These are phyloP conservation scores for Chrysoporthe puriensis DNA, from an alignment of 2,329 filamentous ascomycete genomes.

Conservation along the genomic window DNA sequence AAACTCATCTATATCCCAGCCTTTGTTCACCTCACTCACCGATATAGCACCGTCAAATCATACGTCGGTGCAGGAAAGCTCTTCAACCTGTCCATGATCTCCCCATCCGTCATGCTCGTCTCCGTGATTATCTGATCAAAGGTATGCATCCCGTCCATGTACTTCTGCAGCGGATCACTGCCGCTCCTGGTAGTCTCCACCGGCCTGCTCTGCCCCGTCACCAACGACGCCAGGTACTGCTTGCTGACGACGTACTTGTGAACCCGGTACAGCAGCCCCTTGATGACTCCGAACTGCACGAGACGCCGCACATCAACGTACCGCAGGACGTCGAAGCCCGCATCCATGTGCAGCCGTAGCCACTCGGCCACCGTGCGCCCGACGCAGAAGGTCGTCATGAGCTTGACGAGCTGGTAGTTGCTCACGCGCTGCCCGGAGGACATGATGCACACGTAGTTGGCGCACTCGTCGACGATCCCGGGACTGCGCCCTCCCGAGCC, in stretches of 20 bases:
- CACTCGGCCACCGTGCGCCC: slow-evolving; percentile 86
- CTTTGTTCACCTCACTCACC: slow-evolving; percentile 37
- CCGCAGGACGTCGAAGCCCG: slow-evolving; percentile 66
- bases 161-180: slow-evolving; percentile 61
- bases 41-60: slow-evolving; percentile 59
- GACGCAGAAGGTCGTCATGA: slow-evolving; percentile 84
- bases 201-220: slow-evolving; percentile 54
- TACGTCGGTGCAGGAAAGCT: slow-evolving; percentile 55
- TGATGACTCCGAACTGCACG: slow-evolving; percentile 95
- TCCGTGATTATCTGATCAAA: slow-evolving; percentile 86
- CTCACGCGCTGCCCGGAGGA: slow-evolving; percentile 43
- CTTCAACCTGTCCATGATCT: slow-evolving; percentile 71
- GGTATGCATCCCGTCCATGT: slow-evolving; percentile 74
- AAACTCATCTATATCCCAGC: slow-evolving; percentile 1
- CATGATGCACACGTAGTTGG: slow-evolving; percentile 72
- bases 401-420: slow-evolving; percentile 72
- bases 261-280: slow-evolving; percentile 89
- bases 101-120: slow-evolving; percentile 69
- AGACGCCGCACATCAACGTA: slow-evolving; percentile 88
- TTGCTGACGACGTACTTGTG: slow-evolving; percentile 85
- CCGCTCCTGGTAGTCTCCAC: slow-evolving; percentile 9
- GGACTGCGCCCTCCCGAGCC: slow-evolving; percentile 7
- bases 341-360: slow-evolving; percentile 74
- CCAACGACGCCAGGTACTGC: slow-evolving; percentile 61
- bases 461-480: slow-evolving; percentile 75